Evolutionary conservation across 208 protist genomes (phyloP).

Genomic region (Giardia duodenalis): DNA sequence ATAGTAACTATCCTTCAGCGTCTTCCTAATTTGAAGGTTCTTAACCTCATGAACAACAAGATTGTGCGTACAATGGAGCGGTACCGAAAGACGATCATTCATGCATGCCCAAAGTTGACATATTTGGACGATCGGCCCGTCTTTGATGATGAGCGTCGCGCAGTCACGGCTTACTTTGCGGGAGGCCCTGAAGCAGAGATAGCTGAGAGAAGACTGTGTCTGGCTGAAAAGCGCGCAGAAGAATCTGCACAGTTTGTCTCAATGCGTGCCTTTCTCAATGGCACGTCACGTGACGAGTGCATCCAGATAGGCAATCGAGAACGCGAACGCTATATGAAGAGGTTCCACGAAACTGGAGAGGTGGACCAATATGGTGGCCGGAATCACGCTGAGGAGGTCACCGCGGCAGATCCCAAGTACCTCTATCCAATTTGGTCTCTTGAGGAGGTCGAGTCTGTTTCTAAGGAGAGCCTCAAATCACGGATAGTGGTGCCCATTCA

Average conservation of each 20-base stretch:
- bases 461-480: background rate
- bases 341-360: background rate
- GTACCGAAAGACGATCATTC: slow-evolving; percentile 64
- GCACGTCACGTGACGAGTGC: slow-evolving; percentile 20
- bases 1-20: slow-evolving; percentile 58
- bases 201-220: background rate
- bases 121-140: slow-evolving; percentile 72
- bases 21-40: slow-evolving; percentile 58
- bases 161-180: slow-evolving; percentile 60
- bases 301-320: background rate
- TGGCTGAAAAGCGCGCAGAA: background rate
- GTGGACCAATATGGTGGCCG: background rate
- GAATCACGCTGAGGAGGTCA: background rate
- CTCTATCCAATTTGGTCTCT: background rate
- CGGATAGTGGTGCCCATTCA: background rate
- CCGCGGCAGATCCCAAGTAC: background rate
- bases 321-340: background rate
- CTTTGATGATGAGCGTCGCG: slow-evolving; percentile 61
- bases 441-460: background rate
- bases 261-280: slow-evolving; percentile 7
- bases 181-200: slow-evolving; percentile 57
- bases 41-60: slow-evolving; percentile 61
- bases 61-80: slow-evolving; percentile 47
- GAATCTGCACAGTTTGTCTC: background rate
- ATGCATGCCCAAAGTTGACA: slow-evolving; percentile 53